Base-by-base conservation (phyloP, 768 basidiomycete species). In the Cystobasidium onofrii region DNA sequence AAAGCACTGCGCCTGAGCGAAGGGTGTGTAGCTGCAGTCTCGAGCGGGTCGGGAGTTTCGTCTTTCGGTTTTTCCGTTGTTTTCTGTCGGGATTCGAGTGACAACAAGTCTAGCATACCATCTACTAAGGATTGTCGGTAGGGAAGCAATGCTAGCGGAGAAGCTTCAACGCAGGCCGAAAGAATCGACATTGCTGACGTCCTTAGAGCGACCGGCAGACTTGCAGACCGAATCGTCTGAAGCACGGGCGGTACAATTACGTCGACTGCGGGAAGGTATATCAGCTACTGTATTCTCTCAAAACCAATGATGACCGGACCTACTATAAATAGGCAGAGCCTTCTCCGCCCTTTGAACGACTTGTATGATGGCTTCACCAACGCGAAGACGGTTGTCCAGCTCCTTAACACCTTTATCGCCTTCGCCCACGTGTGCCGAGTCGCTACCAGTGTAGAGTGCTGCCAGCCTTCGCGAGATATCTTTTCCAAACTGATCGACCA, bases 351-450 rank as follows among this genome's bases (percentile, higher is more conserved):
- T 83, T 75, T 87, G 84, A 44, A 96, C 87, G 1, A 92, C 87
- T 74, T 88, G 86, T 15, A 86, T 87, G 18, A 97, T 81, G 0
- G 92, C 92, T 81, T 98, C 95, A 0, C 92, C 95, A 10, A 95
- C 82, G 29, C 93, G 84, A 12, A 89, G 84, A 39, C 88, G 84
- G 52, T 84, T 83, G 78, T 96, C 91, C 43, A 96, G 81, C 73
- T 92, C 90, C 43, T 86, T 75, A 69, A 74, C 54, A 0, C 70
- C 74, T 75, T 78, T 79, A 36, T 77, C 76, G 0, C 74, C 76
- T 17, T 84, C 78, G 82, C 85, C 52, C 83, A 86, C 75, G 85
- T 27, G 62, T 27, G 33, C 61, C 1, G 64, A 78, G 44, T 80
- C 83, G 13, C 78, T 76, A 23, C 83, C 83, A 0, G 85, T 81